Evolutionary conservation across 2,329 filamentous ascomycete genomes (phyloP).

Genomic region (Xenosphaeropsis pyriputrescens): DNA sequence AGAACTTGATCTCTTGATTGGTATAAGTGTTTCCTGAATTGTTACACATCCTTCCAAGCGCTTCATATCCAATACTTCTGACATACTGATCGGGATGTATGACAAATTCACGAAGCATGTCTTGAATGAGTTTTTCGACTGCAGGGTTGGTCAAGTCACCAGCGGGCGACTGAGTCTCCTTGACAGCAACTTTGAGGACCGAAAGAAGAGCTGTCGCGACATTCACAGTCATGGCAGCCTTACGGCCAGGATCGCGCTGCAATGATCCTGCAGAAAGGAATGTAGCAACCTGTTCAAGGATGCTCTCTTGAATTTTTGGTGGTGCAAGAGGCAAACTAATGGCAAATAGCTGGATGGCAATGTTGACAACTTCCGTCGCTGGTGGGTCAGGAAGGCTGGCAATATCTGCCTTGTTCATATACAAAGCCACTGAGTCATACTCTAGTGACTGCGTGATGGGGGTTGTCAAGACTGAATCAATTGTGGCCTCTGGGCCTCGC

Average conservation of each 20-base stretch:
- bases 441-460: conserved; percentile 76
- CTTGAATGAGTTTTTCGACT: conserved; percentile 75
- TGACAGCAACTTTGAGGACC: conserved; percentile 70
- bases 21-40: conserved; percentile 77
- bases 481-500: conserved; percentile 45
- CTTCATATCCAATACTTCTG: conserved; percentile 71
- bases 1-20: conserved; percentile 73
- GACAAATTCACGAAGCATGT: conserved; percentile 57
- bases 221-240: conserved; percentile 84
- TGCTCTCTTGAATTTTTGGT: conserved; percentile 87
- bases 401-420: conserved; percentile 35
- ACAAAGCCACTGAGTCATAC: conserved; percentile 76
- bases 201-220: conserved; percentile 69
- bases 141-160: conserved; percentile 62
- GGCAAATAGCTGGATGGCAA: conserved; percentile 85
- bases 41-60: conserved; percentile 67
- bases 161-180: conserved; percentile 57
- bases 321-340: conserved; percentile 81
- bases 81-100: conserved; percentile 76
- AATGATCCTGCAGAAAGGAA: conserved; percentile 71
- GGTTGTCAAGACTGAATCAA: conserved; percentile 46
- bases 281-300: conserved; percentile 82
- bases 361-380: conserved; percentile 85
- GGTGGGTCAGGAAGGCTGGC: conserved; percentile 55
- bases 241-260: conserved; percentile 75